Conservation (phyloP, 2,329 filamentous ascomycete species). For the Penicillium sp. region DNA sequence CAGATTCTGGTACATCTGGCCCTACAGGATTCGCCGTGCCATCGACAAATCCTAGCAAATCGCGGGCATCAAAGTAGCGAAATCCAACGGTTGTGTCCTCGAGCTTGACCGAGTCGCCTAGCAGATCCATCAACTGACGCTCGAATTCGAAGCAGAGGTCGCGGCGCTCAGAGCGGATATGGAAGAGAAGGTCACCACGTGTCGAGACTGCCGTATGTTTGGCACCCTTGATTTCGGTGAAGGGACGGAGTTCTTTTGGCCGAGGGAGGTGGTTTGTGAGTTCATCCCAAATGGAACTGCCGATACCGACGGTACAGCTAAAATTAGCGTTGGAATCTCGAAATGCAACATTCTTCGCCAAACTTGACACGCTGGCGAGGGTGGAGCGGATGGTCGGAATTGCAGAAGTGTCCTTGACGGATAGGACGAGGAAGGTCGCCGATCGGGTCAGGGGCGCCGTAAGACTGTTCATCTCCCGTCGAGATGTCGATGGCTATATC, state of each 20-base stretch:
- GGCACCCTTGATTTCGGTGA: slow-evolving; percentile 52
- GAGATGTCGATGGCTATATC: not conserved
- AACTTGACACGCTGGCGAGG: slow-evolving; percentile 49
- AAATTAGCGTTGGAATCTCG: slow-evolving; percentile 53
- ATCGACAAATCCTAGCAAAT: slow-evolving; percentile 64
- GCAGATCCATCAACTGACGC: slow-evolving; percentile 54
- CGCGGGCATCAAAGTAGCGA: slow-evolving; percentile 63
- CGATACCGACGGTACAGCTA: slow-evolving; percentile 60
- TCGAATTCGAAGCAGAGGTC: slow-evolving; percentile 65
- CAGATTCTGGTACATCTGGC: slow-evolving; percentile 45
- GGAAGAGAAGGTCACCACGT: slow-evolving; percentile 61
- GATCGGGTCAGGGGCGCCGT: slow-evolving; percentile 2
- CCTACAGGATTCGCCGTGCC: slow-evolving; percentile 64
- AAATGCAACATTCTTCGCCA: slow-evolving; percentile 59
- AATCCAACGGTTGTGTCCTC: slow-evolving; percentile 61
- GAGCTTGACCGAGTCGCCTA: slow-evolving; percentile 54
- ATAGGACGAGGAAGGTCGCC: slow-evolving; percentile 4
- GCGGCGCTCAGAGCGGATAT: slow-evolving; percentile 61
- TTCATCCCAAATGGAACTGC: slow-evolving; percentile 56
- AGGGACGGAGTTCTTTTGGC: slow-evolving; percentile 58
- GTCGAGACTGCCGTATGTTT: slow-evolving; percentile 60
- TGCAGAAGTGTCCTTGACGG: not conserved
- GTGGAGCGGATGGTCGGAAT: slow-evolving; percentile 20
- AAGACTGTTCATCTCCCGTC: not conserved
- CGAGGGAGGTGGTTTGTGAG: slow-evolving; percentile 48